Conservation (phyloP, 345 rosid genomes). For the Salix udensis region DNA sequence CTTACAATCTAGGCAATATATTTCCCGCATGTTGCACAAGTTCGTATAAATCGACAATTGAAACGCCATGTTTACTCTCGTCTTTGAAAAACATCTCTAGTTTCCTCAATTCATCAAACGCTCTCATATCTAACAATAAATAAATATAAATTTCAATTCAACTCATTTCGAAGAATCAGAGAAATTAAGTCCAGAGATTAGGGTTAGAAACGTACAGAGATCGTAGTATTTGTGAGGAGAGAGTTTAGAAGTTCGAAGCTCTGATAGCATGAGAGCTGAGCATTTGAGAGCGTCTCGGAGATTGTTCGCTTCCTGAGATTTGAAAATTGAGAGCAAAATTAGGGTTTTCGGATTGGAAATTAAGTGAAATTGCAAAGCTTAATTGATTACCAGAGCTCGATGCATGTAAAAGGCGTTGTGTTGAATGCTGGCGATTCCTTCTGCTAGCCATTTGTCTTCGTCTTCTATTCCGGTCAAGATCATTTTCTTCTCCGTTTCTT, state of each 20-base stretch:
- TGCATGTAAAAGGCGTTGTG: constrained; percentile 35
- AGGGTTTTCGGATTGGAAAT: background rate
- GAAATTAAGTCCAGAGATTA: background rate
- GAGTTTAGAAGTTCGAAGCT: constrained; percentile 32
- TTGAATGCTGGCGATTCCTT: constrained; percentile 30
- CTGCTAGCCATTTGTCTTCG: constrained; percentile 37
- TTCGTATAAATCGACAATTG: constrained; percentile 28
- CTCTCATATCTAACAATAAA: constrained; percentile 26
- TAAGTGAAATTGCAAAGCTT: background rate
- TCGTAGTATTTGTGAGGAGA: constrained; percentile 34
- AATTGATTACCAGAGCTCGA: constrained; percentile 24
- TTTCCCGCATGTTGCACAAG: constrained; percentile 30
- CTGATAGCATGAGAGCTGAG: constrained; percentile 32
- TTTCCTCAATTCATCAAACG: constrained; percentile 29
- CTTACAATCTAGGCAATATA: constrained; percentile 25
- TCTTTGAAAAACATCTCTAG: constrained; percentile 33
- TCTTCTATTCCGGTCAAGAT: constrained; percentile 22
- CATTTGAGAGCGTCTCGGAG: constrained; percentile 29
- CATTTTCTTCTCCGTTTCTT: constrained; percentile 5
- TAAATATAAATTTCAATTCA: background rate
- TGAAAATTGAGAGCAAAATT: background rate
- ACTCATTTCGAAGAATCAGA: background rate
- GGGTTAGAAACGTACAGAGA: constrained; percentile 9
- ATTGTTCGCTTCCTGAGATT: constrained; percentile 27
- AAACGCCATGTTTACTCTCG: constrained; percentile 29